Evolutionary conservation across 371 early-diverging fungal species (phyloP).

Genomic region (Mortierella sp.): DNA sequence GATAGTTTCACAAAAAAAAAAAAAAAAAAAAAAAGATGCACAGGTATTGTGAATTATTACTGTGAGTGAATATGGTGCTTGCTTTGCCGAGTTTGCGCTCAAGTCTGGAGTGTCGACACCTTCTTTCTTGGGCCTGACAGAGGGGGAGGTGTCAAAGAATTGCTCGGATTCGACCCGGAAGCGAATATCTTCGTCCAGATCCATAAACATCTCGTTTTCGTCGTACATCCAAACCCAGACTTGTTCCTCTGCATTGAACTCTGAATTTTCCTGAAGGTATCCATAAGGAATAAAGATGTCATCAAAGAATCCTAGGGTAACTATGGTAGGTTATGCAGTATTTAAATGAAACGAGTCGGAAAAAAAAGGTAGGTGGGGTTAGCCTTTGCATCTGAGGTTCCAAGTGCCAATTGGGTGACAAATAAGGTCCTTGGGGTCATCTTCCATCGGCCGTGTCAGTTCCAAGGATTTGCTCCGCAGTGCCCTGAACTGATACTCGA

Average conservation of each 20-base stretch:
- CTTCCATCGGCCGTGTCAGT: too few species aligned
- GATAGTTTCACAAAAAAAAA: neutral
- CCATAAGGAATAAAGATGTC: slow-evolving; percentile 86
- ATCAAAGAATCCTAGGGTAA: slow-evolving; percentile 91
- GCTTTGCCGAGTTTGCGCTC: slow-evolving; percentile 67
- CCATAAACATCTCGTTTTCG: slow-evolving; percentile 86
- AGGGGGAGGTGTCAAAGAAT: slow-evolving; percentile 85
- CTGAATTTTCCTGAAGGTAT: slow-evolving; percentile 69
- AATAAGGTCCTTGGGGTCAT: too few species aligned
- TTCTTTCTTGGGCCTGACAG: slow-evolving; percentile 60
- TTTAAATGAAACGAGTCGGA: too few species aligned
- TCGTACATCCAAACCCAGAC: slow-evolving; percentile 92
- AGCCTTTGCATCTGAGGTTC: too few species aligned
- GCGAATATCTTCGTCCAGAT: slow-evolving; percentile 81
- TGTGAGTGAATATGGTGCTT: slow-evolving; percentile 68
- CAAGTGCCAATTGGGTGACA: too few species aligned
- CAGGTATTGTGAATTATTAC: slow-evolving; percentile 49
- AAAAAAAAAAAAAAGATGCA: neutral
- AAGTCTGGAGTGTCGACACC: slow-evolving; percentile 57
- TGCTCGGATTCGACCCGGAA: slow-evolving; percentile 79
- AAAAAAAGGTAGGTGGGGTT: too few species aligned
- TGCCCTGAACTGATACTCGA: neutral
- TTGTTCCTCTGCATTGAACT: slow-evolving; percentile 78
- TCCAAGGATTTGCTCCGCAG: too few species aligned
- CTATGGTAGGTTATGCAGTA: slow-evolving; percentile 43